A percentile compares a stretch with the other conserved stretches of the same genome.
phyloP scores from a whole-genome alignment of 2,329 filamentous ascomycete genomes.

The Chalara sp. region DNA sequence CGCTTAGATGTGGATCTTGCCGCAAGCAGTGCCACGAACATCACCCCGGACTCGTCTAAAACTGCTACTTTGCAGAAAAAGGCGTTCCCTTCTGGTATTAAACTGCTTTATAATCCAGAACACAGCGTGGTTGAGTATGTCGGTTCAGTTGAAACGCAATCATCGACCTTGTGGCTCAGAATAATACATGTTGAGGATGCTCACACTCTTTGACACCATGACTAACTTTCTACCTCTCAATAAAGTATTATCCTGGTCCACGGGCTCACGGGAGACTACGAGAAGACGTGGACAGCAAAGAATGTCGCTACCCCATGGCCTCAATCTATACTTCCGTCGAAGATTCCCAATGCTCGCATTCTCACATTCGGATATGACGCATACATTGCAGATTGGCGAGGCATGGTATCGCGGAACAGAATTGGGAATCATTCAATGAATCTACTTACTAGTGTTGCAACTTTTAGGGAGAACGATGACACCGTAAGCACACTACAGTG shows the following conservation, averaged over 20 bases:
- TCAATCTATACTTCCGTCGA: conserved; percentile 16
- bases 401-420: background rate
- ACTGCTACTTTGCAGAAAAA: background rate
- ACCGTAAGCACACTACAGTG: background rate
- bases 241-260: conserved; percentile 32
- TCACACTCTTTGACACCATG: too few species aligned
- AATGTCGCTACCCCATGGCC: conserved; percentile 14
- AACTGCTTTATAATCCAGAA: conserved; percentile 1
- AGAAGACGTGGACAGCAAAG: conserved; percentile 31
- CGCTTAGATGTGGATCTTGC: background rate
- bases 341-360: conserved; percentile 28
- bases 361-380: conserved; percentile 29
- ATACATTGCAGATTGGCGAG: conserved; percentile 1
- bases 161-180: too few species aligned
- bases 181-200: too few species aligned
- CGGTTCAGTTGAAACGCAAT: background rate
- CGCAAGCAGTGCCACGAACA: background rate
- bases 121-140: background rate
- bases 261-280: conserved; percentile 31
- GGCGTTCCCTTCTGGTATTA: conserved; percentile 1
- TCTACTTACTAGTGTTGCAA: too few species aligned
- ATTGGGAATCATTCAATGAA: background rate
- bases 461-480: too few species aligned
- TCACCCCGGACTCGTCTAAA: background rate
- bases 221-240: background rate